phyloP scores from a whole-genome alignment of 352 stramenopile species.

The Globisporangium yorkense region DNA sequence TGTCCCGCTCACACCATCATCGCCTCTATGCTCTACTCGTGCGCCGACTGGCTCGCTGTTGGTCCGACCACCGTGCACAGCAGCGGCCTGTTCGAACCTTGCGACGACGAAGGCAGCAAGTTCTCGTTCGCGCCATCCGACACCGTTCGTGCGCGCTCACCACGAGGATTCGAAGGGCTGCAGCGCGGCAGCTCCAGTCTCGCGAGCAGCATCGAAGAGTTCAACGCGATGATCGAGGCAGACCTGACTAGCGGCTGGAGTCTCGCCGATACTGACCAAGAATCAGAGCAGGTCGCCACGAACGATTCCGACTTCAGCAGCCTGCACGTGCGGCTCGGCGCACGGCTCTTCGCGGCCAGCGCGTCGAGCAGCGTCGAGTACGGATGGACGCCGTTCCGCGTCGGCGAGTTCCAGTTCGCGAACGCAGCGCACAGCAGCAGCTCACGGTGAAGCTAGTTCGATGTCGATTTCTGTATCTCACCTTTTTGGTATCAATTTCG shows the following conservation, averaged over 20 bases:
- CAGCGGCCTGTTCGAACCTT: not conserved
- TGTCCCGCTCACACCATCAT: not conserved
- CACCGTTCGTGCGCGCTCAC: not conserved
- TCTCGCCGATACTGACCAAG: not conserved
- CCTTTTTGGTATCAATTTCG: not conserved
- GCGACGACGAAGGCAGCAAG: not conserved
- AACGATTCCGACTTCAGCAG: not conserved
- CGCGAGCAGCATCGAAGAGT: constrained; percentile 14
- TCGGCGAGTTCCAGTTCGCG: constrained; percentile 18
- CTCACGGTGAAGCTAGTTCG: too few species aligned
- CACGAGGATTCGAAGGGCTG: constrained; percentile 5
- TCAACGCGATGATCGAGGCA: constrained; percentile 16
- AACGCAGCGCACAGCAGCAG: not conserved
- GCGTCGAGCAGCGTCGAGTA: constrained; percentile 9
- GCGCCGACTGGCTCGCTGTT: constrained; percentile 12
- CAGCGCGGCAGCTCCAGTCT: constrained; percentile 7
- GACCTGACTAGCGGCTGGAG: constrained; percentile 3
- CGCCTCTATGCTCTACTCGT: constrained; percentile 14
- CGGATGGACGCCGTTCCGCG: constrained; percentile 16
- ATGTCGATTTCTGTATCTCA: not conserved
- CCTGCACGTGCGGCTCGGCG: not conserved
- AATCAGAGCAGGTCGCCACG: too few species aligned
- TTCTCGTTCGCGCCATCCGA: not conserved
- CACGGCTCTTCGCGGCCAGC: constrained; percentile 1
- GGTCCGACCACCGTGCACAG: not conserved